Percentiles rank a stretch among this genome's conserved stretches.
phyloP scores from a whole-genome alignment of 208 protist genomes.

The Leishmania braziliensis region DNA sequence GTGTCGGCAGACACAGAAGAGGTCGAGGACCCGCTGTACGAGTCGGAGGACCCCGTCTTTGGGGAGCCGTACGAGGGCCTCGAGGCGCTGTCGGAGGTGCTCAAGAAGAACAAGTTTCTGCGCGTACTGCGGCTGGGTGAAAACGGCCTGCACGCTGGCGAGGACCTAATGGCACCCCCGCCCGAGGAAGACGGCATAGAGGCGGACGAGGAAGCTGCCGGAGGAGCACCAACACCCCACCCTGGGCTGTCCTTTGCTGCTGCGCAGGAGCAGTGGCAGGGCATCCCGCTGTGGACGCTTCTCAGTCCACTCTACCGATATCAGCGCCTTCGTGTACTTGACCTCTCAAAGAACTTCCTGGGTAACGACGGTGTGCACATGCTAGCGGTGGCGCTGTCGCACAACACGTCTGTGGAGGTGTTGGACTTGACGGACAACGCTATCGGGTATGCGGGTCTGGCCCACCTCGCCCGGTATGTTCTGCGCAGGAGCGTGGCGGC shows the following conservation, averaged over 20 bases:
- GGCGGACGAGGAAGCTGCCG: conserved; percentile 33
- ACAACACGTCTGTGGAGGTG: conserved; percentile 71
- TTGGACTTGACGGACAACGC: conserved; percentile 82
- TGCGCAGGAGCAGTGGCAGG: conserved; percentile 54
- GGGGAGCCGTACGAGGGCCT: conserved; percentile 75
- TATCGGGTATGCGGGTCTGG: conserved; percentile 73
- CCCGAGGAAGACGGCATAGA: conserved; percentile 55
- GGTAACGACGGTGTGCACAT: conserved; percentile 68
- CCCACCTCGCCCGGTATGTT: conserved; percentile 68
- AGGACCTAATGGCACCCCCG: conserved; percentile 45
- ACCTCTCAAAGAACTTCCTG: conserved; percentile 81
- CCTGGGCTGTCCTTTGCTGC: conserved; percentile 17
- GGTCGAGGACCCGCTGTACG: conserved; percentile 72
- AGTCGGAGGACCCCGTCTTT: conserved; percentile 81
- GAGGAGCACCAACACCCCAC: neutral
- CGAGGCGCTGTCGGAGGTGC: conserved; percentile 81
- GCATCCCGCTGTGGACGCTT: conserved; percentile 76
- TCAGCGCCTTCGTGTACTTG: conserved; percentile 71
- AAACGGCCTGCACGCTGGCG: conserved; percentile 85
- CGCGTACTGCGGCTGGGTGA: conserved; percentile 64
- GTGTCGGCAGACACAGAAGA: conserved; percentile 46
- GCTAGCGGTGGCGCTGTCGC: conserved; percentile 70
- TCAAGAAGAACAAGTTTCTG: conserved; percentile 93
- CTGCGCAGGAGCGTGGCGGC: conserved; percentile 39
- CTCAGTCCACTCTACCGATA: conserved; percentile 73